Evolutionary conservation across 495 filamentous ascomycete genomes (phyloP), one percentile per base, ranked within the genome.

Genomic region (Talaromyces nanjingensis): DNA sequence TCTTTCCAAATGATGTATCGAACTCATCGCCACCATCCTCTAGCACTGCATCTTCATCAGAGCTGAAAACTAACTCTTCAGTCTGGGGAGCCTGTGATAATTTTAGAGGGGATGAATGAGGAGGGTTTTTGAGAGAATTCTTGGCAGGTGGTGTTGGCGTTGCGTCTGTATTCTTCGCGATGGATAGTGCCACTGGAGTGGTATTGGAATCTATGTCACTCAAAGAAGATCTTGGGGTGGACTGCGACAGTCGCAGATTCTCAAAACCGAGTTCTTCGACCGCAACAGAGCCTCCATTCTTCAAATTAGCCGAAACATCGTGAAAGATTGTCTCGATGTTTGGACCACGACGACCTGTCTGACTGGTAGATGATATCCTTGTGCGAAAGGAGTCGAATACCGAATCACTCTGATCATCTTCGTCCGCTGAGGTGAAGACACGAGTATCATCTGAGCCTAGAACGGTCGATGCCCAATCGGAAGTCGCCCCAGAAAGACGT

Each of bases 361-460:
- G 69, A 67, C 82, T 85, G 63, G 77, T 80, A 63, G 74, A 85
- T 6, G 92, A 96, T 25, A 86, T 85, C 58, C 88, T 84, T 8
- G 93, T 97, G 63, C 92, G 87, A 65, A 94, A 78, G 16, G 93
- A 97, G 73, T 98, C 94, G 76, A 91, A 98, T 55, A 92, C 85
- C 6, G 90, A 93, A 67, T 97, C 94, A 67, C 90, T 96, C 74
- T 89, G 84, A 62, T 96, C 92, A 60, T 96, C 91, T 65, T 96
- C 93, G 60, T 93, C 92, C 5, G 87, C 85, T 2, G 87, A 92
- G 11, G 82, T 81, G 63, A 91, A 87, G 18, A 87, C 87, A 61
- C 89, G 87, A 49, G 85, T 84, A 66, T 94, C 89, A 65, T 98
- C 93, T 20, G 93, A 97, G 37, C 91, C 90, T 39, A 90, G 85